A percentile compares a stretch with the other conserved stretches of the same genome.
Evolutionary conservation across 371 early-diverging fungal genomes (phyloP).

Genomic region (Blakeslea trispora): DNA sequence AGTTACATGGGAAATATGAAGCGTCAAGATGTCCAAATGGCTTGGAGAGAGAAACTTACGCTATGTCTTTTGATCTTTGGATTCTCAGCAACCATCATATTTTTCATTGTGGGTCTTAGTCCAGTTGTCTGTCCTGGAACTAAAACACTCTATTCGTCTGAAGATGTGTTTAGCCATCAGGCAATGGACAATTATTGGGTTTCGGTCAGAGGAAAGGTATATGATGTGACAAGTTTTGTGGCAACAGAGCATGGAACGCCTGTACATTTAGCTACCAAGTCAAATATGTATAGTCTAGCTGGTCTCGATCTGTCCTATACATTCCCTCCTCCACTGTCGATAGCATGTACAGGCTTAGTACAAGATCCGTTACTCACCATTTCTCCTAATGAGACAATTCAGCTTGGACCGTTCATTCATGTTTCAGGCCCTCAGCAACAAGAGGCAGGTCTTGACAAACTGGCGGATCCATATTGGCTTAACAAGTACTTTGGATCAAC

Average conservation of each 20-base stretch:
- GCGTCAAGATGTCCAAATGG: conserved; percentile 88
- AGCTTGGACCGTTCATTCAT: conserved; percentile 42
- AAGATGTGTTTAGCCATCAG: conserved; percentile 53
- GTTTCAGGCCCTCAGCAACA: conserved; percentile 32
- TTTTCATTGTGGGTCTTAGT: conserved; percentile 61
- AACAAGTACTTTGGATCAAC: conserved; percentile 39
- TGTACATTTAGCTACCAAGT: conserved; percentile 44
- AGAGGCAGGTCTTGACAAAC: conserved; percentile 26
- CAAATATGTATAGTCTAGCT: conserved; percentile 50
- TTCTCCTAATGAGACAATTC: conserved; percentile 44
- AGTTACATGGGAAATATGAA: conserved; percentile 73
- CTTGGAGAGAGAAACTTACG: conserved; percentile 91
- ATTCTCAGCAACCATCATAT: conserved; percentile 53
- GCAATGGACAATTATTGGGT: conserved; percentile 55
- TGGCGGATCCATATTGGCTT: conserved; percentile 48
- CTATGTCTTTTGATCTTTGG: conserved; percentile 73
- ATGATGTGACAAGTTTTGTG: conserved; percentile 72
- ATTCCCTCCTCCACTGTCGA: conserved; percentile 57
- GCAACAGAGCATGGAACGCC: conserved; percentile 57
- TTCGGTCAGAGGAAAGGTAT: conserved; percentile 75
- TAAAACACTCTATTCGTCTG: conserved; percentile 43
- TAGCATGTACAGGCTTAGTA: conserved; percentile 58
- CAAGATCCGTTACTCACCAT: conserved; percentile 34
- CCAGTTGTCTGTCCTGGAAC: conserved; percentile 59
- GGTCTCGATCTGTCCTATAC: conserved; percentile 62